A percentile compares a stretch with the other conserved stretches of the same genome.
Conservation (phyloP, 768 basidiomycete species). For the Boletus edulis region DNA sequence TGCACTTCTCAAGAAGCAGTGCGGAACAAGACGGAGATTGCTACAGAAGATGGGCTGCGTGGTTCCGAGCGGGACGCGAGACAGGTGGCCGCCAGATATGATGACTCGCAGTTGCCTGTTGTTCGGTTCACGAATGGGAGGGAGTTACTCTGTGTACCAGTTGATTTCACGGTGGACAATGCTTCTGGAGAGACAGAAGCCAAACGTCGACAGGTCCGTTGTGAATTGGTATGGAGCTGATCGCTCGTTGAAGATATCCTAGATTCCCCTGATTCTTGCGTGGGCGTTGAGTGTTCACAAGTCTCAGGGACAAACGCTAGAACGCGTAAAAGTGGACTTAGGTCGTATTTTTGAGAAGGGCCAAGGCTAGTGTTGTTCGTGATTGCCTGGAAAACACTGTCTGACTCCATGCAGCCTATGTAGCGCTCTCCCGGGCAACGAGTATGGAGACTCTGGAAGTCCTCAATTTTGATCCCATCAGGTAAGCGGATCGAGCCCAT, state of each 20-base stretch:
- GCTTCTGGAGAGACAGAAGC: slow-evolving; percentile 59
- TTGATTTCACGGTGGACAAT: slow-evolving; percentile 63
- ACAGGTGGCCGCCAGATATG: slow-evolving; percentile 15
- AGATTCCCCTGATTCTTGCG: slow-evolving; percentile 67
- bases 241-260: slow-evolving; percentile 17
- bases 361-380: slow-evolving; percentile 47
- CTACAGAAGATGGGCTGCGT: slow-evolving; percentile 33
- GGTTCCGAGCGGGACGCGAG: slow-evolving; percentile 26
- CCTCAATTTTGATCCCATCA: slow-evolving; percentile 56
- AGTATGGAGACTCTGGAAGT: slow-evolving; percentile 65
- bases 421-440: slow-evolving; percentile 72
- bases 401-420: slow-evolving; percentile 47
- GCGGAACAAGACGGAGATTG: slow-evolving; percentile 36
- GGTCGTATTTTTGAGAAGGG: slow-evolving; percentile 75
- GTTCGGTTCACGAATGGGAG: slow-evolving; percentile 54
- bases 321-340: slow-evolving; percentile 80
- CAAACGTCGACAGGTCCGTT: slow-evolving; percentile 51
- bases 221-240: background rate
- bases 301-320: slow-evolving; percentile 86
- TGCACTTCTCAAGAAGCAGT: slow-evolving; percentile 42
- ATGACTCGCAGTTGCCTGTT: slow-evolving; percentile 51
- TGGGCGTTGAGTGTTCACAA: slow-evolving; percentile 91
- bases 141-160: slow-evolving; percentile 48
- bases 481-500: slow-evolving; percentile 37
- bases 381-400: background rate